Conservation (phyloP, 805 yeast species). For the Kuraishia piskuri region DNA sequence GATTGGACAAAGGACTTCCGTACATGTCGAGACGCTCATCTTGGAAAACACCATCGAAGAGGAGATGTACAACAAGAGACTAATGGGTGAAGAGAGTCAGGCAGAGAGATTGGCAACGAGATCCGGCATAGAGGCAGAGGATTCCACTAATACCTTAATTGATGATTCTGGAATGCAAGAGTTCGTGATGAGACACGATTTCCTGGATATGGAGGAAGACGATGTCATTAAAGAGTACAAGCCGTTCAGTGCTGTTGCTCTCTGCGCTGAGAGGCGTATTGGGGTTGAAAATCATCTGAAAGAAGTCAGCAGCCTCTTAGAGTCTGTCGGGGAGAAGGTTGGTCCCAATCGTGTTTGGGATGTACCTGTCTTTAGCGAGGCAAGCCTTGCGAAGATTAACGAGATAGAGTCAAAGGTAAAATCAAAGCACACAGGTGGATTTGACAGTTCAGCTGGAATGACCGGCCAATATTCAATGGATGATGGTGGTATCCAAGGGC, state of each 20-base stretch:
- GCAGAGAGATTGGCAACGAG: slow-evolving; percentile 8
- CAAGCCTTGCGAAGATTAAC: slow-evolving; percentile 18
- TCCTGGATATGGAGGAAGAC: slow-evolving; percentile 26
- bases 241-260: slow-evolving; percentile 20
- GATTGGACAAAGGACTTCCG: slow-evolving; percentile 60
- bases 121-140: slow-evolving; percentile 11
- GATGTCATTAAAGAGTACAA: slow-evolving; percentile 26
- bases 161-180: slow-evolving; percentile 55
- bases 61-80: slow-evolving; percentile 43
- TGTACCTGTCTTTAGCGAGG: slow-evolving; percentile 26
- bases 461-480: neutral
- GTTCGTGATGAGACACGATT: slow-evolving; percentile 41
- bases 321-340: slow-evolving; percentile 7
- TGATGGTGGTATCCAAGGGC: neutral
- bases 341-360: slow-evolving; percentile 19
- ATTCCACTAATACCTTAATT: slow-evolving; percentile 31
- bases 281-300: neutral
- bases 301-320: slow-evolving; percentile 3
- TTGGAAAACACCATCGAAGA: slow-evolving; percentile 58
- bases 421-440: neutral
- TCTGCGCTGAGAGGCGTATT: neutral
- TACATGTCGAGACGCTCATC: slow-evolving; percentile 60
- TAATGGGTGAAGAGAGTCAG: slow-evolving; percentile 2
- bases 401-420: slow-evolving; percentile 13
- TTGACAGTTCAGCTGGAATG: slow-evolving; percentile 3